phyloP scores from a whole-genome alignment of 805 yeast genomes.

The Kuraishia cidri region DNA sequence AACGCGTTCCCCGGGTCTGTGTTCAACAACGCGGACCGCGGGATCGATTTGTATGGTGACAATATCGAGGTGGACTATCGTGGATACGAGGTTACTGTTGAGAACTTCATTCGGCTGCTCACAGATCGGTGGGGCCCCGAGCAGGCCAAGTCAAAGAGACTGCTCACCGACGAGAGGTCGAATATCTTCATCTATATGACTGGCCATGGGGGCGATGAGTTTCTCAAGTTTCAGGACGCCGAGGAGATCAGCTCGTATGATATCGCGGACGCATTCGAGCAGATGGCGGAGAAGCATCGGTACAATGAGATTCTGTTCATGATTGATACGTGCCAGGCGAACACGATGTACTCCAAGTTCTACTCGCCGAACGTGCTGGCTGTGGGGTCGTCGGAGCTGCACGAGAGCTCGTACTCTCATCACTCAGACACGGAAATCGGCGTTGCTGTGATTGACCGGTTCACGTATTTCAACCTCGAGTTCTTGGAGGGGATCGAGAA shows the following conservation, averaged over 20 bases:
- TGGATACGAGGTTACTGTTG: constrained; percentile 98
- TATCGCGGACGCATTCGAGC: constrained; percentile 93
- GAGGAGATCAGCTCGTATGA: constrained; percentile 95
- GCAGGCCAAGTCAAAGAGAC: constrained; percentile 86
- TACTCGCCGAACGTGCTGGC: constrained; percentile 90
- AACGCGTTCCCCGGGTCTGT: constrained; percentile 95
- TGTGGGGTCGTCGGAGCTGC: constrained; percentile 83
- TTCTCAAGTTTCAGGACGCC: constrained; percentile 95
- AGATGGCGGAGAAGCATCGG: constrained; percentile 92
- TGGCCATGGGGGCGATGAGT: constrained; percentile 98
- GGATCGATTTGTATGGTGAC: constrained; percentile 88
- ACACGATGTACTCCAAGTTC: constrained; percentile 90
- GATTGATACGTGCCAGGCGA: constrained; percentile 99
- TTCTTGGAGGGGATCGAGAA: constrained; percentile 74
- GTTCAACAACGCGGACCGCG: constrained; percentile 88
- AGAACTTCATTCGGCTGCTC: constrained; percentile 82
- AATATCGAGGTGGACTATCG: constrained; percentile 93
- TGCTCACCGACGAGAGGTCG: constrained; percentile 88
- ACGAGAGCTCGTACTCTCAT: constrained; percentile 90
- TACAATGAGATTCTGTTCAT: constrained; percentile 94
- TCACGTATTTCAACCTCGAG: constrained; percentile 86
- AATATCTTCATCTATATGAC: constrained; percentile 93
- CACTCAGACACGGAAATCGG: constrained; percentile 95
- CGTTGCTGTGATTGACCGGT: constrained; percentile 95
- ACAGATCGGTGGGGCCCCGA: constrained; percentile 96